Base-by-base conservation (phyloP, 75 land plant genomes). In the Selaginella tamariscina region DNA sequence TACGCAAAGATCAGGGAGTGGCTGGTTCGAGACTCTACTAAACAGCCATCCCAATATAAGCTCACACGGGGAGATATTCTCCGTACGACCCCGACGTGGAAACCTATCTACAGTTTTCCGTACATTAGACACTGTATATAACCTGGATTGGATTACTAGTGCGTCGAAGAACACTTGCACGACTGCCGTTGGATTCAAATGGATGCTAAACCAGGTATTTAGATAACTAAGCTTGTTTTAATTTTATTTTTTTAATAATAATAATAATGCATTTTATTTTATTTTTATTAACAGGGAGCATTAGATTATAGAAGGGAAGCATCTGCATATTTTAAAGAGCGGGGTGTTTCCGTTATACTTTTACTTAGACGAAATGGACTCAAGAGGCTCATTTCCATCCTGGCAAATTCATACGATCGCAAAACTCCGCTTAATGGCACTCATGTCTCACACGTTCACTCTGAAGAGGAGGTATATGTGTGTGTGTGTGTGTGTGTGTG, bases 151-250 rank as follows among this genome's bases (percentile, higher is more conserved):
- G 89, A 49, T 62, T 27, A 82, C 71, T 32, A 89, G 94, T 71
- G 85, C 94, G 57, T 73, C 94, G 18, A 86, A 86, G 66, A 89
- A 89, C 44, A 77, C 75, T 55, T 89, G 94, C 75, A 80, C 87
- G 1, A 80, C 94, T 76, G 94, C 87, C 32, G 85, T 89, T 64
- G 94, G 89, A 0, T 71, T 89, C 68, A 89, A 89, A 71, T 89
- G 94, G 94, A 89, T 89, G 94, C 83, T 89, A 31, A 89, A 89
- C 75, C 94, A 89, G 87, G 94, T 89, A 78, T 20, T 23, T 26
- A 5, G 49, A 15, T 39, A 39, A 15, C 15, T 5, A 39, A 5
- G 49, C 49, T 39, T 5, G 5, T 5, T 39, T 39, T 39, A 39
- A 5, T 15, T 39, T 15, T 39, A 5, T 39, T 39, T 5, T n/a